A percentile compares a stretch with the other conserved stretches of the same genome.
Evolutionary conservation across 805 yeast genomes (phyloP).

Genomic region (Candida verbasci): DNA sequence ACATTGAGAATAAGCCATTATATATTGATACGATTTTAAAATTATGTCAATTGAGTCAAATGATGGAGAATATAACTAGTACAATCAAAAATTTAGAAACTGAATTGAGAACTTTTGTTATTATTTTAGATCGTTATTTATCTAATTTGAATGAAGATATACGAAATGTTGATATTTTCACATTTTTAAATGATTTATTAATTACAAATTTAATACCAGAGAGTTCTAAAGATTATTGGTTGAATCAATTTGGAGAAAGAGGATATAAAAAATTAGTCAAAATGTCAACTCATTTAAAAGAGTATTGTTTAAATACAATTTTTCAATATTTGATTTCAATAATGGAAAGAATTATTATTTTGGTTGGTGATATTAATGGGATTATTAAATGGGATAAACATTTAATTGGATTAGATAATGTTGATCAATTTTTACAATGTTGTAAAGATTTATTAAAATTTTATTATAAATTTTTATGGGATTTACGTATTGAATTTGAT

Average conservation of each 20-base stretch:
- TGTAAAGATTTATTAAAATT: slow-evolving; percentile 17
- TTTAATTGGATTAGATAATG: neutral
- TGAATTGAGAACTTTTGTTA: slow-evolving; percentile 22
- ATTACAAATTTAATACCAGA: slow-evolving; percentile 53
- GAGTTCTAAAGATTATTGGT: slow-evolving; percentile 52
- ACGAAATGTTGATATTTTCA: neutral
- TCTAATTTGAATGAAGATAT: slow-evolving; percentile 28
- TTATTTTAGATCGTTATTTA: slow-evolving; percentile 27
- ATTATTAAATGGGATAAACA: slow-evolving; percentile 29
- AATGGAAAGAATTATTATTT: slow-evolving; percentile 49
- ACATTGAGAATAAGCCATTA: slow-evolving; percentile 11
- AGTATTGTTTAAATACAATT: slow-evolving; percentile 42
- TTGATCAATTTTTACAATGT: neutral
- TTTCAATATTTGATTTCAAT: slow-evolving; percentile 51
- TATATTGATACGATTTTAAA: slow-evolving; percentile 19
- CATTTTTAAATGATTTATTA: slow-evolving; percentile 4
- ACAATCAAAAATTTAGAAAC: slow-evolving; percentile 16
- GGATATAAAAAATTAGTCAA: slow-evolving; percentile 55
- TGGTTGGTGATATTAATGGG: slow-evolving; percentile 41
- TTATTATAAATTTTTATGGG: slow-evolving; percentile 36
- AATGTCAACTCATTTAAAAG: slow-evolving; percentile 48
- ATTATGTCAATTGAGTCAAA: slow-evolving; percentile 22
- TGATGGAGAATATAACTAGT: slow-evolving; percentile 18
- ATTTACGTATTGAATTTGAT: slow-evolving; percentile 43
- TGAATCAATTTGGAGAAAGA: slow-evolving; percentile 63